Evolutionary conservation across 257 asterid species (phyloP).

Genomic region (Solanum peruvianum): DNA sequence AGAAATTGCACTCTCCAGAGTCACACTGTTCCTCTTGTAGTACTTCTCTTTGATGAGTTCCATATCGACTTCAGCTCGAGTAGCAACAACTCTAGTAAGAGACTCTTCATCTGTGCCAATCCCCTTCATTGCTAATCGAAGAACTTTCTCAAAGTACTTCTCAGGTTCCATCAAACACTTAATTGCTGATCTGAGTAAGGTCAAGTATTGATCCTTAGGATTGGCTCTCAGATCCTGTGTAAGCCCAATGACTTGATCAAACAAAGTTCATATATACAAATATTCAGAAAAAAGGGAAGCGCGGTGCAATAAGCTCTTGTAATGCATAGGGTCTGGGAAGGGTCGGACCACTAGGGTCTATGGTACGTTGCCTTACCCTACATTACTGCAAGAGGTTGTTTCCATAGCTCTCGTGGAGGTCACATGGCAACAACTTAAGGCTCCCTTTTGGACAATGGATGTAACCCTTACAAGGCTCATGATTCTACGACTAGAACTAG

Average conservation of each 20-base stretch:
- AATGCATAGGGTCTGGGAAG: not conserved
- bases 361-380: not conserved
- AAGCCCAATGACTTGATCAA: not conserved
- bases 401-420: not conserved
- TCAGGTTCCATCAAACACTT: constrained; percentile 68
- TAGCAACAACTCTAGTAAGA: constrained; percentile 65
- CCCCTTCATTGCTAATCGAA: constrained; percentile 45
- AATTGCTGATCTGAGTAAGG: constrained; percentile 53
- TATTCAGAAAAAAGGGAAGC: not conserved
- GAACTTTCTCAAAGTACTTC: constrained; percentile 59
- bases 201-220: constrained; percentile 39
- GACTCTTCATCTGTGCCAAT: constrained; percentile 70
- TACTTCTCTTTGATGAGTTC: constrained; percentile 53
- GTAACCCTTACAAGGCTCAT: not conserved
- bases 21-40: constrained; percentile 47
- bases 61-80: constrained; percentile 71
- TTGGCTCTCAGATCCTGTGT: constrained; percentile 61
- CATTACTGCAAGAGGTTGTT: not conserved
- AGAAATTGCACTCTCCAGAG: constrained; percentile 48
- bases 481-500: not conserved
- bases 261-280: not conserved
- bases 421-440: not conserved
- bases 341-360: not conserved
- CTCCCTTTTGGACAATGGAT: not conserved
- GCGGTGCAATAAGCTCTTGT: not conserved